These are phyloP conservation scores for Blastobotrys arbuscula DNA, from an alignment of 1,139 yeast genomes.

Conservation along the genomic window DNA sequence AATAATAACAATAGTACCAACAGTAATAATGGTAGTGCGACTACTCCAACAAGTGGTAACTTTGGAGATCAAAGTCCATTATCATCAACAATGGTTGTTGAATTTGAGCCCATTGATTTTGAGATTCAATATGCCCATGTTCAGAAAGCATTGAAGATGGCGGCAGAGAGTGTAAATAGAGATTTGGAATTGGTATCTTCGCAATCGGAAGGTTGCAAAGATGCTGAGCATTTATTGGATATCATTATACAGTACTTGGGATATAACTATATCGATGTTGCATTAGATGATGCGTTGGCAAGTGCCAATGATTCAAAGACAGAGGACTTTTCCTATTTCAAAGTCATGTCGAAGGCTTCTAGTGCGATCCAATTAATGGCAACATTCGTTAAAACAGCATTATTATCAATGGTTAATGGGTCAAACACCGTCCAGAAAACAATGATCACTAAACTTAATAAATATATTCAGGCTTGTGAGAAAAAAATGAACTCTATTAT, in stretches of 20 bases:
- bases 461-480: conserved; percentile 64
- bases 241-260: conserved; percentile 67
- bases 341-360: conserved; percentile 50
- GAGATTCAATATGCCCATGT: conserved; percentile 37
- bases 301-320: conserved; percentile 33
- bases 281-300: conserved; percentile 61
- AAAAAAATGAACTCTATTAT: conserved; percentile 61
- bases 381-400: conserved; percentile 61
- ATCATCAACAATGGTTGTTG: conserved; percentile 6
- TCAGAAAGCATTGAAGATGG: conserved; percentile 60
- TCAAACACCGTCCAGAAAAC: conserved; percentile 49
- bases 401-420: conserved; percentile 66
- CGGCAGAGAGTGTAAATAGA: conserved; percentile 77
- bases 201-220: conserved; percentile 50
- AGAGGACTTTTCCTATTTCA: conserved; percentile 44
- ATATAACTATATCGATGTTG: conserved; percentile 65
- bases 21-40: neutral
- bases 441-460: conserved; percentile 61
- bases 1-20: neutral
- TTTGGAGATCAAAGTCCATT: neutral
- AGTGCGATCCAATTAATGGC: conserved; percentile 65
- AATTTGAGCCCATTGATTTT: conserved; percentile 17
- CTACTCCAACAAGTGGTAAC: neutral
- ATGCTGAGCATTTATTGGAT: conserved; percentile 62
- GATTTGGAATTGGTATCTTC: conserved; percentile 66